These are phyloP conservation scores for Mercurialis annua DNA, from an alignment of 345 rosid genomes.

Conservation along the genomic window DNA sequence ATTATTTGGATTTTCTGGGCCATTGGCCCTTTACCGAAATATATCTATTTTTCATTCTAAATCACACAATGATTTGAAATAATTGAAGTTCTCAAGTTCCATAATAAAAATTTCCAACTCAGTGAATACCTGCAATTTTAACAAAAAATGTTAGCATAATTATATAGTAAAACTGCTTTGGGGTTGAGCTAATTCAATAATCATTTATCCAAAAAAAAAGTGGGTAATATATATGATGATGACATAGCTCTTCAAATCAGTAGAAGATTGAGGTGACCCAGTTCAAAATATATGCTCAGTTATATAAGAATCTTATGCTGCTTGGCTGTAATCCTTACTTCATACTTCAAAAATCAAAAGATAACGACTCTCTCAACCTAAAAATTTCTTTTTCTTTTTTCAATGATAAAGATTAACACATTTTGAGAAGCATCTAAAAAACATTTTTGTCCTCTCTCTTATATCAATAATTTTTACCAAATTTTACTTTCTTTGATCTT, in stretches of 20 bases:
- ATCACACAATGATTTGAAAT: no score
- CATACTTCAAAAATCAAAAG: constrained; percentile 9
- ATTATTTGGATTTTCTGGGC: no score
- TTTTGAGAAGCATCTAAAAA: constrained; percentile 20
- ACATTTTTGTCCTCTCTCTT: constrained; percentile 13
- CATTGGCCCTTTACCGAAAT: no score
- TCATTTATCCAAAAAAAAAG: no score
- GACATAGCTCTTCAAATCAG: constrained; percentile 14
- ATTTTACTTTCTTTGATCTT: neutral
- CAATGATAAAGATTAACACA: constrained; percentile 10
- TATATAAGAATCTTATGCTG: constrained; percentile 29
- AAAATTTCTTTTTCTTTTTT: no score
- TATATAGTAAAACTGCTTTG: no score
- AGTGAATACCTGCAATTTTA: no score
- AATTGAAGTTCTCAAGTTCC: no score
- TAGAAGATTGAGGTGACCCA: constrained; percentile 11
- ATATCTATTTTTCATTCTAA: no score
- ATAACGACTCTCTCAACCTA: neutral
- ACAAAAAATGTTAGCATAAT: no score
- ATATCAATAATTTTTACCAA: neutral
- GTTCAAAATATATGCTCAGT: constrained; percentile 23
- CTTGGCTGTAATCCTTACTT: constrained; percentile 23
- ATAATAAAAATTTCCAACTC: no score
- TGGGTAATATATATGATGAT: neutral
- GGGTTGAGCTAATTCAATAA: no score